Evolutionary conservation across 202 grass and related monocot genomes (phyloP).

Genomic region (Brachypodium distachyon): DNA sequence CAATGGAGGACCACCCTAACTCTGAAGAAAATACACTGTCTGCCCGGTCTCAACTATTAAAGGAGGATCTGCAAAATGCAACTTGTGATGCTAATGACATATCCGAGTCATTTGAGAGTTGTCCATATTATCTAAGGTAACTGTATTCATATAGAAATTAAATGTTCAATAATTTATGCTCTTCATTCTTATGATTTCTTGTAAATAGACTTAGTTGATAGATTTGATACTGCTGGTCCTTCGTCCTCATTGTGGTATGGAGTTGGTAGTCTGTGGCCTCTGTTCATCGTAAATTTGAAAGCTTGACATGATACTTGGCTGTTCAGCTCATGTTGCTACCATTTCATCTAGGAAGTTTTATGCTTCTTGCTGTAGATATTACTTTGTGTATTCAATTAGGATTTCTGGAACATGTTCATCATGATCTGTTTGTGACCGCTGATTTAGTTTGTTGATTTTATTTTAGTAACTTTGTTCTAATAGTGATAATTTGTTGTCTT

Average conservation of each 20-base stretch:
- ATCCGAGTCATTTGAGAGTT: slow-evolving; percentile 74
- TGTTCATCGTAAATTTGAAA: background rate
- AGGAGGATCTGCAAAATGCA: slow-evolving; percentile 69
- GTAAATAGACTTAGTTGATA: background rate
- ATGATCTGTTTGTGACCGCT: background rate
- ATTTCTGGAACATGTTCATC: background rate
- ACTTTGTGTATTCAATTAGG: background rate
- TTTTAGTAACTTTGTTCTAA: slow-evolving; percentile 19
- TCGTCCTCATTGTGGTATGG: background rate
- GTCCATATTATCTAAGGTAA: slow-evolving; percentile 89
- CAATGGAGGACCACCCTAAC: slow-evolving; percentile 46
- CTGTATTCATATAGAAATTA: background rate
- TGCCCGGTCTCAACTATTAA: slow-evolving; percentile 41
- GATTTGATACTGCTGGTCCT: background rate
- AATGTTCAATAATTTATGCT: background rate
- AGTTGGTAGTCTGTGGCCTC: background rate
- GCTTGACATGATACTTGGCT: background rate
- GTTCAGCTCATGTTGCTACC: background rate
- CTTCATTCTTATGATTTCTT: background rate
- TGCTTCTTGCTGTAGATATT: background rate
- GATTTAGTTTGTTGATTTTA: background rate
- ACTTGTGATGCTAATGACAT: slow-evolving; percentile 56
- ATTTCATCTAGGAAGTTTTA: slow-evolving; percentile 6
- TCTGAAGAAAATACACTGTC: slow-evolving; percentile 33
- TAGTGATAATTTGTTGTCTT: slow-evolving; percentile 5